Evolutionary conservation across 2,329 filamentous ascomycete genomes (phyloP).

Genomic region (Arachnomyces sp.): DNA sequence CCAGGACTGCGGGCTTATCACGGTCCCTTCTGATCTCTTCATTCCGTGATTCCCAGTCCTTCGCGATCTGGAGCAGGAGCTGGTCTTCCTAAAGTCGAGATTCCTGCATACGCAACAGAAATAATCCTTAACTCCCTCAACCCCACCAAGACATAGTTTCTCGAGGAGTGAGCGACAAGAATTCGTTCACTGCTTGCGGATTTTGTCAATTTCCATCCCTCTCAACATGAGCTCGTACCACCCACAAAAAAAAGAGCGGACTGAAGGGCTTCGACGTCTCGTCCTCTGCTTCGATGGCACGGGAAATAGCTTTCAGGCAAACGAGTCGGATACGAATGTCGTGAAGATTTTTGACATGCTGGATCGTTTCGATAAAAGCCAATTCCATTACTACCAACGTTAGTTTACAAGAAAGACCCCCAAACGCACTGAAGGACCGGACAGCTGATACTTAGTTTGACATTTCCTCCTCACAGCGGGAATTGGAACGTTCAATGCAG

Average conservation of each 20-base stretch:
- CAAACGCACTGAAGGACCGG: neutral
- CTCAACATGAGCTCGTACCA: neutral
- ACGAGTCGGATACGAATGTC: conserved; percentile 45
- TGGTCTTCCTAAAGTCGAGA: neutral
- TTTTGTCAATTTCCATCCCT: neutral
- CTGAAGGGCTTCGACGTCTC: conserved; percentile 8
- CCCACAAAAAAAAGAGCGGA: neutral
- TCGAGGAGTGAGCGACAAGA: neutral
- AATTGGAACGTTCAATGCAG: conserved; percentile 14
- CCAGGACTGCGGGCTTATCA: neutral
- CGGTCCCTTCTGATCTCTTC: neutral
- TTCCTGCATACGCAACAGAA: neutral
- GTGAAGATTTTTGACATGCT: conserved; percentile 42
- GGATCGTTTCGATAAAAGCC: conserved; percentile 22
- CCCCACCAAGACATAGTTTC: neutral
- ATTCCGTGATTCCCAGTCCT: neutral
- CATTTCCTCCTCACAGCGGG: conserved; percentile 9
- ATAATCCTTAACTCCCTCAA: neutral
- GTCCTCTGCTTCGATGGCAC: conserved; percentile 20
- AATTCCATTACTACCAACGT: conserved; percentile 18
- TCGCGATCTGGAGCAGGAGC: neutral
- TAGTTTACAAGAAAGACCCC: conserved; percentile 1
- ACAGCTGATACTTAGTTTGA: neutral
- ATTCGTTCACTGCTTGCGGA: neutral
- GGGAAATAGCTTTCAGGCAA: conserved; percentile 21